phyloP scores from a whole-genome alignment of 345 rosid genomes.

The Brassica nigra region DNA sequence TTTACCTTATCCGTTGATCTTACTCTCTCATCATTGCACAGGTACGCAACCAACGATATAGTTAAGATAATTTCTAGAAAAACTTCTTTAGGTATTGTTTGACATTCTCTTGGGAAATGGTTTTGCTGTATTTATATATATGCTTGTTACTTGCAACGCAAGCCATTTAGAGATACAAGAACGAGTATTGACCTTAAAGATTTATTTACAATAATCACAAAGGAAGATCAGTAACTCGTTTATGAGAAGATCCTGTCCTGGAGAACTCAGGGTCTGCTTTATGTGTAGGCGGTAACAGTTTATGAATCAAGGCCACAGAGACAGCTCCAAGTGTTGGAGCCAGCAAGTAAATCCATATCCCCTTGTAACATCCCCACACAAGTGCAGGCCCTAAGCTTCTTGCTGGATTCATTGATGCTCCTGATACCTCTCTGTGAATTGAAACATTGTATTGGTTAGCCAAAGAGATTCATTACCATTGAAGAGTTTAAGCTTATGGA shows the following conservation, averaged over 20 bases:
- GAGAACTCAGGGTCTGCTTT: slow-evolving; percentile 59
- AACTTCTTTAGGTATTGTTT: neutral
- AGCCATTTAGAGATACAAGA: neutral
- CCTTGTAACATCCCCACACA: slow-evolving; percentile 43
- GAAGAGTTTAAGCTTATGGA: neutral
- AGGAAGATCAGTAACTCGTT: slow-evolving; percentile 38
- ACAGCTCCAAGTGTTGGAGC: slow-evolving; percentile 56
- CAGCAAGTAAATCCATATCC: slow-evolving; percentile 52
- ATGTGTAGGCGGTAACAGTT: slow-evolving; percentile 49
- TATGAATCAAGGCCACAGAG: slow-evolving; percentile 54
- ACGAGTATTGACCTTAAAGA: neutral
- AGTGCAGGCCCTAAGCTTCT: slow-evolving; percentile 62
- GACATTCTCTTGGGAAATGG: neutral
- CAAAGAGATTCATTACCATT: slow-evolving; percentile 1
- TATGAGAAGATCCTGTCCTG: slow-evolving; percentile 51
- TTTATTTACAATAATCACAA: slow-evolving; percentile 16
- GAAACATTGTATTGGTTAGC: neutral
- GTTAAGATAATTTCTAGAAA: neutral
- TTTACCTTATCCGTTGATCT: neutral
- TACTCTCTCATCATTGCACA: neutral
- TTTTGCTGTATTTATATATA: neutral
- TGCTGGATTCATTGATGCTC: slow-evolving; percentile 85
- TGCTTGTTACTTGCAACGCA: neutral
- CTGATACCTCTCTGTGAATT: slow-evolving; percentile 54
- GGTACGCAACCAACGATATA: neutral